phyloP scores from a whole-genome alignment of 2,329 filamentous ascomycete genomes.

The Lachnellula cervina region DNA sequence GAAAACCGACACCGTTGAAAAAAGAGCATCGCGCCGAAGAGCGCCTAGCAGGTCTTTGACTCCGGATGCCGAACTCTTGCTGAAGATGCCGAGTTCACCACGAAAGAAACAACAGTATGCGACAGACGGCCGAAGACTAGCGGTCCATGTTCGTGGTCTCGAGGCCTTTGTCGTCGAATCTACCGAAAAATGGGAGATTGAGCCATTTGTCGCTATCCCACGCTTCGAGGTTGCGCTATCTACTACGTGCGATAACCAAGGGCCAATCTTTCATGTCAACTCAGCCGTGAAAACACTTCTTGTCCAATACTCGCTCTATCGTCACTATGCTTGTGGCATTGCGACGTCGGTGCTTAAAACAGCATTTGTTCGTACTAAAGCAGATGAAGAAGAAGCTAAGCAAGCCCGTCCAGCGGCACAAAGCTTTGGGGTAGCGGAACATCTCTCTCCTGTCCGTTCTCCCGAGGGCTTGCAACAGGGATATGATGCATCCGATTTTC shows the following conservation, averaged over 20 bases:
- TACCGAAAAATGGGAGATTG: slow-evolving; percentile 74
- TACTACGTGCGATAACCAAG: slow-evolving; percentile 79
- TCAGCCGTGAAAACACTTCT: slow-evolving; percentile 74
- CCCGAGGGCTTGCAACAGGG: slow-evolving; percentile 20
- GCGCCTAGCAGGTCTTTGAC: slow-evolving; percentile 67
- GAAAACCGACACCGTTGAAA: slow-evolving; percentile 59
- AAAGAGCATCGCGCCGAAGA: slow-evolving; percentile 58
- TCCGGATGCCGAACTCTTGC: slow-evolving; percentile 60
- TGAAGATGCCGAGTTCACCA: slow-evolving; percentile 45
- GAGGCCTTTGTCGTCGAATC: slow-evolving; percentile 91
- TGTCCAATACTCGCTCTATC: slow-evolving; percentile 86
- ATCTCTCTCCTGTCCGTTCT: slow-evolving; percentile 27
- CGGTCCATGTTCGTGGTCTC: slow-evolving; percentile 74
- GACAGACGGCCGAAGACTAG: slow-evolving; percentile 76
- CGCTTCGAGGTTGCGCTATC: slow-evolving; percentile 82
- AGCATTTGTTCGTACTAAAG: slow-evolving; percentile 56
- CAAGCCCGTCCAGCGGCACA: slow-evolving; percentile 28
- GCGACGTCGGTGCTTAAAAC: slow-evolving; percentile 70
- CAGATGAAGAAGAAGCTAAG: slow-evolving; percentile 40
- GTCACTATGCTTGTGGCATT: slow-evolving; percentile 84
- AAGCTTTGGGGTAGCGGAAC: slow-evolving; percentile 10
- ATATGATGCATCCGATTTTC: slow-evolving; percentile 24
- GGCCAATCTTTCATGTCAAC: slow-evolving; percentile 82
- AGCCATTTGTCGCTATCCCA: slow-evolving; percentile 82
- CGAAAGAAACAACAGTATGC: slow-evolving; percentile 47